phyloP scores from a whole-genome alignment of 2,329 filamentous ascomycete genomes.

The Apiospora arundinis region DNA sequence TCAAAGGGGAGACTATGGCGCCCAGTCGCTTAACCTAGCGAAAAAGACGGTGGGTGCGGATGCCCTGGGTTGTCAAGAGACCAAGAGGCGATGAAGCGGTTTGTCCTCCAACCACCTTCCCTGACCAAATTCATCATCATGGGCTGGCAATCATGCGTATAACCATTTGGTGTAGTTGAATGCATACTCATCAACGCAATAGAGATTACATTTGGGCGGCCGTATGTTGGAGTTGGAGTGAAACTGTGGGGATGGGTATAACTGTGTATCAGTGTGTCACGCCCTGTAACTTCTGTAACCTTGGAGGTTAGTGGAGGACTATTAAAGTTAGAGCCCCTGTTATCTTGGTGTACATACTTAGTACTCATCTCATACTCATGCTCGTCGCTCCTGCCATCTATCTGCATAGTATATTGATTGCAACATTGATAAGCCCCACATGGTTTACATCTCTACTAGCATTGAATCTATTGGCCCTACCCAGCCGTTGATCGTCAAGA shows the following conservation, averaged over 20 bases:
- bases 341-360: not conserved
- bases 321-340: not conserved
- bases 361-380: too few species aligned
- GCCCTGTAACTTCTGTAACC: not conserved
- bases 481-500: constrained; percentile 10
- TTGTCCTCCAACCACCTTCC: not conserved
- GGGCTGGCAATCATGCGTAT: not conserved
- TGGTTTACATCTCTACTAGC: not conserved
- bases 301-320: not conserved
- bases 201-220: not conserved
- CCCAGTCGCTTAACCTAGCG: not conserved
- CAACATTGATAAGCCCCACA: constrained; percentile 11
- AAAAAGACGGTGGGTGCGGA: not conserved
- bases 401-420: not conserved
- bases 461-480: not conserved
- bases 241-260: constrained; percentile 2
- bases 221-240: not conserved
- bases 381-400: too few species aligned
- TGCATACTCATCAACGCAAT: not conserved
- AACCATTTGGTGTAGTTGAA: not conserved
- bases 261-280: not conserved
- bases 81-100: not conserved
- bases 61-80: not conserved
- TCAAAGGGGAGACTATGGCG: not conserved
- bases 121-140: not conserved